Evolutionary conservation across 2,329 filamentous ascomycete genomes (phyloP).

Genomic region (Colletotrichum abscissum): DNA sequence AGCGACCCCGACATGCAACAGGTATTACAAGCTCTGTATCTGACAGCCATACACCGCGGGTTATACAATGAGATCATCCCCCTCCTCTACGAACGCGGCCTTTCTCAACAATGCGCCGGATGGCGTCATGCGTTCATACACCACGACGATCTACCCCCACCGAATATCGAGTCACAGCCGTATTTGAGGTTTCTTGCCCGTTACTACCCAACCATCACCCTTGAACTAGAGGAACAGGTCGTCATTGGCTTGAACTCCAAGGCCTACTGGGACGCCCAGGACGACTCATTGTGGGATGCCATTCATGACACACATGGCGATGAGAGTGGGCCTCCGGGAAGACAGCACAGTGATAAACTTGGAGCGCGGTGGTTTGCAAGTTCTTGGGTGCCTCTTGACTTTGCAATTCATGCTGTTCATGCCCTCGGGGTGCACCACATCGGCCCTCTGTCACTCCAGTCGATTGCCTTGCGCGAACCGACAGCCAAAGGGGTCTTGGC

Average conservation of each 20-base stretch:
- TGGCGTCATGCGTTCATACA: conserved; percentile 59
- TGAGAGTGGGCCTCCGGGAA: conserved; percentile 53
- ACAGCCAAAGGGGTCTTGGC: conserved; percentile 65
- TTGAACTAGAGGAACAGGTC: conserved; percentile 51
- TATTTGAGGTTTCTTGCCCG: conserved; percentile 60
- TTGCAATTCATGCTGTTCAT: conserved; percentile 75
- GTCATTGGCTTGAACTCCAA: conserved; percentile 31
- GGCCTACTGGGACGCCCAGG: conserved; percentile 10
- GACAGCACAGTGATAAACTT: conserved; percentile 73
- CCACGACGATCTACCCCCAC: conserved; percentile 54
- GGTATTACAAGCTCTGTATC: conserved; percentile 58
- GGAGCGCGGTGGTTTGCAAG: conserved; percentile 86
- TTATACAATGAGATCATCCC: conserved; percentile 66
- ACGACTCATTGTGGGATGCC: conserved; percentile 44
- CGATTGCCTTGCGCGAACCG: conserved; percentile 76
- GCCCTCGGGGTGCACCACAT: conserved; percentile 79
- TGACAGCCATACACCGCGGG: conserved; percentile 52
- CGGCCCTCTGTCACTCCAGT: conserved; percentile 80
- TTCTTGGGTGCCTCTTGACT: conserved; percentile 75
- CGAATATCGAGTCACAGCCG: conserved; percentile 51
- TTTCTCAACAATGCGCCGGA: conserved; percentile 53
- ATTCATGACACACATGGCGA: conserved; percentile 52
- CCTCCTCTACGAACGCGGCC: conserved; percentile 59
- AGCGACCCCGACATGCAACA: conserved; percentile 49
- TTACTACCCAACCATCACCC: conserved; percentile 55